Percentiles rank a stretch among this genome's conserved stretches.
phyloP scores from a whole-genome alignment of 2,329 filamentous ascomycete species.

The Aspergillus melleus region DNA sequence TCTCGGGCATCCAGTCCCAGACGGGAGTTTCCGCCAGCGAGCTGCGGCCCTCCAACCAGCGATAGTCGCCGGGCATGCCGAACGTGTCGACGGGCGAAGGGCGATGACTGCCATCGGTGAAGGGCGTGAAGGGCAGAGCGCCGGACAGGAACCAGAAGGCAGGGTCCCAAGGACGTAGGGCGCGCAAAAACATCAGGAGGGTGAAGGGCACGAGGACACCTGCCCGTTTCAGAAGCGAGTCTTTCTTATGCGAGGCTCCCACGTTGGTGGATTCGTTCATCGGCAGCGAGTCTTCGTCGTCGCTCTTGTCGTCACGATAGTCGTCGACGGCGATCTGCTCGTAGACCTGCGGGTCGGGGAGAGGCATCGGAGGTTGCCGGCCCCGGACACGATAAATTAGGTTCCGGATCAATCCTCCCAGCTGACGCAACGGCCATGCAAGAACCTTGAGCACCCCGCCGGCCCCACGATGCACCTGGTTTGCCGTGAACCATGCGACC shows the following conservation, averaged over 20 bases:
- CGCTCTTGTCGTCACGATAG: conserved; percentile 23
- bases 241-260: conserved; percentile 7
- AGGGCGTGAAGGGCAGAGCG: conserved; percentile 23
- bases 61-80: conserved; percentile 21
- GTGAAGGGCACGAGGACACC: conserved; percentile 22
- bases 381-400: conserved; percentile 8
- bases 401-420: conserved; percentile 13
- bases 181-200: conserved; percentile 26
- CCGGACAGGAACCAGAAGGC: conserved; percentile 29
- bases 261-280: conserved; percentile 15
- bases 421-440: conserved; percentile 21
- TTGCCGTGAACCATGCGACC: conserved; percentile 25
- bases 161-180: conserved; percentile 28
- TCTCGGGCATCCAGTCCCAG: conserved; percentile 28
- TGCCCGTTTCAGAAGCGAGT: conserved; percentile 15
- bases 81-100: conserved; percentile 20
- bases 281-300: conserved; percentile 19
- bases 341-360: conserved; percentile 23
- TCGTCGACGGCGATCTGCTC: conserved; percentile 27
- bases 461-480: conserved; percentile 23
- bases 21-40: conserved; percentile 19
- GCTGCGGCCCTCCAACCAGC: conserved; percentile 20
- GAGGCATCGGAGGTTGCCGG: conserved; percentile 5
- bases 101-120: conserved; percentile 20
- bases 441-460: conserved; percentile 30